phyloP scores from a whole-genome alignment of 805 yeast species.

The Monosporozyma unispora region DNA sequence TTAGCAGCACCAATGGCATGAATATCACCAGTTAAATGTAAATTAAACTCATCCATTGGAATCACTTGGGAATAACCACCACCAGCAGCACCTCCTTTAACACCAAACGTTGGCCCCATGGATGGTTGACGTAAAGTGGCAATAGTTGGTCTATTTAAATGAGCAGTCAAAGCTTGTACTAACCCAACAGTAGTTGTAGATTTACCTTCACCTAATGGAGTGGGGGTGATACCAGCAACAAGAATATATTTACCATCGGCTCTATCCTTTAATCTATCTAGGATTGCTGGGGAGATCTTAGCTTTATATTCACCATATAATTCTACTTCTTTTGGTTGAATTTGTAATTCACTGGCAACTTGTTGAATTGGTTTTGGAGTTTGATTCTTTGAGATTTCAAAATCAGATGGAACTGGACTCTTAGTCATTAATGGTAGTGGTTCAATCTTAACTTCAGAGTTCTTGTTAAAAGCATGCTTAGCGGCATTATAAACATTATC shows the following conservation, averaged over 20 bases:
- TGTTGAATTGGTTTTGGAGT: conserved; percentile 70
- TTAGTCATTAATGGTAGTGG: conserved; percentile 48
- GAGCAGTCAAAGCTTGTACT: conserved; percentile 95
- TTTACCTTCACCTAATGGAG: conserved; percentile 97
- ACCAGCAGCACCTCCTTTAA: conserved; percentile 99
- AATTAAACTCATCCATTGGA: conserved; percentile 97
- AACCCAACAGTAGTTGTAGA: conserved; percentile 93
- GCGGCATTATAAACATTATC: conserved; percentile 80
- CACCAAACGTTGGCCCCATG: conserved; percentile 98
- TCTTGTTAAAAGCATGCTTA: conserved; percentile 38
- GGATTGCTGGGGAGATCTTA: conserved; percentile 62
- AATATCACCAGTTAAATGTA: conserved; percentile 96
- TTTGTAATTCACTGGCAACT: conserved; percentile 77
- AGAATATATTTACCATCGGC: conserved; percentile 79
- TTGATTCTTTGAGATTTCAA: conserved; percentile 82
- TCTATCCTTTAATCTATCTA: conserved; percentile 54
- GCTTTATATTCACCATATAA: conserved; percentile 86
- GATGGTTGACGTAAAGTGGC: conserved; percentile 97
- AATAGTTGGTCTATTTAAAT: conserved; percentile 68
- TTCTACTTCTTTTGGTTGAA: conserved; percentile 70
- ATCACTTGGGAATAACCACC: conserved; percentile 97
- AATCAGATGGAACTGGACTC: conserved; percentile 83
- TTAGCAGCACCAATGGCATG: conserved; percentile 94
- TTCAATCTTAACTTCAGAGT: conserved; percentile 37
- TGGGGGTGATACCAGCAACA: conserved; percentile 96